phyloP scores from a whole-genome alignment of 1,284 basidiomycete species.

The Lignosus rhinocerotis region DNA sequence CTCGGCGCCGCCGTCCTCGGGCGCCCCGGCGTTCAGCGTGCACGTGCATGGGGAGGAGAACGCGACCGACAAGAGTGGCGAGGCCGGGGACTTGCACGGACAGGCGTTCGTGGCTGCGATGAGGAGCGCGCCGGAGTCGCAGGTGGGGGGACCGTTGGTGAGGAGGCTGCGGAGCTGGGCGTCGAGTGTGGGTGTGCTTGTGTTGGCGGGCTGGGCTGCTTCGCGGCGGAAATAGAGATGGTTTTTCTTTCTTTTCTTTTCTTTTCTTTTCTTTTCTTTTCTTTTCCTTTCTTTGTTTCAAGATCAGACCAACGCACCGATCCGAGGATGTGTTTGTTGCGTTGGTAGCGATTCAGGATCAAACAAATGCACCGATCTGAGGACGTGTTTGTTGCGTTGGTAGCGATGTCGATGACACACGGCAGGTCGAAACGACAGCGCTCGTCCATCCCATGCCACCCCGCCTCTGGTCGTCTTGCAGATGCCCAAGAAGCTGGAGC shows the following conservation, averaged over 20 bases:
- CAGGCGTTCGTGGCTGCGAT: constrained; percentile 11
- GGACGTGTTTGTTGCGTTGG: neutral
- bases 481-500: neutral
- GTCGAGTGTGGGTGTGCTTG: constrained; percentile 35
- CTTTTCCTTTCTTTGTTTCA: neutral
- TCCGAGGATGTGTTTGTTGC: too few species aligned
- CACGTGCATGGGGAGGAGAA: neutral
- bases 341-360: too few species aligned
- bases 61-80: neutral
- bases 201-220: constrained; percentile 38
- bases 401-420: neutral
- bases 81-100: constrained; percentile 1
- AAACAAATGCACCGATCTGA: too few species aligned
- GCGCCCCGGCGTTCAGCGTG: neutral
- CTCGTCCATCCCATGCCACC: neutral
- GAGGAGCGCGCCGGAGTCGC: neutral
- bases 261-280: too few species aligned
- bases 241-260: too few species aligned
- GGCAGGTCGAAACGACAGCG: neutral
- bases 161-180: constrained; percentile 38
- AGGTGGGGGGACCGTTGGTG: constrained; percentile 3
- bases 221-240: constrained; percentile 9
- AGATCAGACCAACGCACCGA: too few species aligned
- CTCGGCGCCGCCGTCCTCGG: too few species aligned
- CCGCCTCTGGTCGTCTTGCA: neutral